Percentiles rank a stretch among this genome's conserved stretches.
Evolutionary conservation across 371 early-diverging fungal genomes (phyloP).

Genomic region (Saksenaea oblongispora): DNA sequence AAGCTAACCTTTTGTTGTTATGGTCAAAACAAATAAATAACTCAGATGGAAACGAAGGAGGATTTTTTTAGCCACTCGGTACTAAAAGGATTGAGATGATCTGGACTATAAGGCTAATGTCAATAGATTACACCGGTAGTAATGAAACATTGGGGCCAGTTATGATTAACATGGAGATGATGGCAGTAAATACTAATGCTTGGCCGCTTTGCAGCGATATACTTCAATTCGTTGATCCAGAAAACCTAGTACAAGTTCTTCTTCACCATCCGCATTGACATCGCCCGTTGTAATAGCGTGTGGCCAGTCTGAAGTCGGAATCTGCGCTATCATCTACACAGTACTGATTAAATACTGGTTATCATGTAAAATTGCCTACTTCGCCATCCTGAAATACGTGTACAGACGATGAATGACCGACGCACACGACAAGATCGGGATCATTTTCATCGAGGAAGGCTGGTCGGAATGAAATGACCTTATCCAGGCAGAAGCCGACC

Average conservation of each 20-base stretch:
- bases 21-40: too few relatives aligned
- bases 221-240: conserved; percentile 46
- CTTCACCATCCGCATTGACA: conserved; percentile 47
- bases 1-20: too few relatives aligned
- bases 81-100: too few relatives aligned
- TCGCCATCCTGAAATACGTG: conserved; percentile 37
- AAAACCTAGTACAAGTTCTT: conserved; percentile 45
- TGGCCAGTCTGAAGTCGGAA: conserved; percentile 44
- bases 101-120: too few relatives aligned
- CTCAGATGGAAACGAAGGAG: too few relatives aligned
- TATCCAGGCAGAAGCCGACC: conserved; percentile 33
- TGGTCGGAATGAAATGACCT: conserved; percentile 37
- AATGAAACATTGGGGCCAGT: too few relatives aligned
- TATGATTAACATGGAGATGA: too few relatives aligned
- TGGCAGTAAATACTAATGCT: background rate
- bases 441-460: conserved; percentile 21
- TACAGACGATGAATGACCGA: conserved; percentile 41
- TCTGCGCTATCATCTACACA: conserved; percentile 27
- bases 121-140: too few relatives aligned
- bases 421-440: conserved; percentile 46
- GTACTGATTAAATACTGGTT: background rate
- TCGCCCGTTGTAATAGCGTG: conserved; percentile 46
- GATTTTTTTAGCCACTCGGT: too few relatives aligned
- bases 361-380: conserved; percentile 17
- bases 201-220: conserved; percentile 21